Conservation (phyloP, 2,329 filamentous ascomycete genomes). For the Pyricularia grisea region DNA sequence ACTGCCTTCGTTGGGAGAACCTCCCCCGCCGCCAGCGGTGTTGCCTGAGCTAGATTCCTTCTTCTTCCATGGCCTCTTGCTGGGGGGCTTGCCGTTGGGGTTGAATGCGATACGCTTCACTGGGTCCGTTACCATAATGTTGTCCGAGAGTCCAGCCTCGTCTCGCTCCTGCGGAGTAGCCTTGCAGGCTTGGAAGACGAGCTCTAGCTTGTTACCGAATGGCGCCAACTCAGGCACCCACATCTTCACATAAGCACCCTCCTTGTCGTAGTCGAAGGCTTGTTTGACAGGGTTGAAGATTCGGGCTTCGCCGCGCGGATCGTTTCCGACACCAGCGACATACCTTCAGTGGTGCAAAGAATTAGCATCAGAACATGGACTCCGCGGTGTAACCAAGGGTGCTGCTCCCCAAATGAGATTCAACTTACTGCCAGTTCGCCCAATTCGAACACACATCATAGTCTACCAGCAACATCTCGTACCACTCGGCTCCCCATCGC, state of each 20-base stretch:
- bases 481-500: slow-evolving; percentile 76
- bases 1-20: not conserved
- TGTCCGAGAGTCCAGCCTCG: slow-evolving; percentile 42
- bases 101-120: slow-evolving; percentile 56
- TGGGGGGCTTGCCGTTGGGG: slow-evolving; percentile 39
- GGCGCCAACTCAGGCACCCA: slow-evolving; percentile 62
- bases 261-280: slow-evolving; percentile 64
- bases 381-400: not conserved
- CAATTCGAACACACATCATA: slow-evolving; percentile 71
- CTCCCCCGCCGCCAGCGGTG: not conserved
- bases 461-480: slow-evolving; percentile 64
- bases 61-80: slow-evolving; percentile 3
- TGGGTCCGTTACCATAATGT: slow-evolving; percentile 59
- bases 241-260: slow-evolving; percentile 59
- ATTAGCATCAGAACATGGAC: not conserved
- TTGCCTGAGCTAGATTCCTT: not conserved
- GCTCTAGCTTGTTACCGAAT: slow-evolving; percentile 36
- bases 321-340: slow-evolving; percentile 69
- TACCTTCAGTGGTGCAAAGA: slow-evolving; percentile 29
- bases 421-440: slow-evolving; percentile 61
- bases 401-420: not conserved
- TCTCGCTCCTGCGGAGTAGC: slow-evolving; percentile 48
- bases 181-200: slow-evolving; percentile 65
- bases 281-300: slow-evolving; percentile 80
- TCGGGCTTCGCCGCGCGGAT: slow-evolving; percentile 61